Conservation (phyloP, 345 rosid genomes). For the Streptanthus diversifolius region DNA sequence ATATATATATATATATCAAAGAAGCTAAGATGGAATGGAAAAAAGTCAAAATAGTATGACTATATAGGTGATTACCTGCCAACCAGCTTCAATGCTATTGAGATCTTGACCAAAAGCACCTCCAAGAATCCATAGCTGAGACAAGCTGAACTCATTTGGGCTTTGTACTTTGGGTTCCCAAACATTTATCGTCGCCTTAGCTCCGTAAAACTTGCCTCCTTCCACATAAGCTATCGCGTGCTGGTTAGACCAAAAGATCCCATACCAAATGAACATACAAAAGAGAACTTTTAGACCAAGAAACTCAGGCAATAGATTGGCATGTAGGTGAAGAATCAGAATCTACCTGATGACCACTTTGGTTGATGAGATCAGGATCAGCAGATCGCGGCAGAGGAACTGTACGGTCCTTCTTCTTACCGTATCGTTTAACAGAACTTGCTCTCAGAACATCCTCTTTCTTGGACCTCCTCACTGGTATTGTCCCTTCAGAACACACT, state of each 20-base stretch:
- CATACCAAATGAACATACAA: constrained; percentile 1
- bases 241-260: constrained; percentile 28
- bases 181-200: constrained; percentile 64
- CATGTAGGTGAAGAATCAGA: background rate
- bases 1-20: constrained; percentile 1
- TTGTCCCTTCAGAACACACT: constrained; percentile 55
- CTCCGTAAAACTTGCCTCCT: constrained; percentile 65
- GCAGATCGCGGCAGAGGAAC: constrained; percentile 60
- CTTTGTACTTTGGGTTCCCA: constrained; percentile 71
- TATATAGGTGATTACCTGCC: constrained; percentile 46
- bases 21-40: background rate
- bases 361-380: constrained; percentile 45
- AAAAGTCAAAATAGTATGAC: background rate
- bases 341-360: constrained; percentile 50
- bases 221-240: constrained; percentile 67
- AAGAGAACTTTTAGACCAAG: background rate
- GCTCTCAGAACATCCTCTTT: constrained; percentile 57
- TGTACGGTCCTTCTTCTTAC: constrained; percentile 51
- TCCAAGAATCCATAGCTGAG: constrained; percentile 73
- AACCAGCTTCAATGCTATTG: constrained; percentile 72
- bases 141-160: constrained; percentile 65
- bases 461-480: constrained; percentile 62
- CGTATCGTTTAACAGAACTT: constrained; percentile 50
- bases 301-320: background rate
- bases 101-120: constrained; percentile 73